Conservation (phyloP, 1,139 yeast genomes). For the Ogataea hybrid region DNA sequence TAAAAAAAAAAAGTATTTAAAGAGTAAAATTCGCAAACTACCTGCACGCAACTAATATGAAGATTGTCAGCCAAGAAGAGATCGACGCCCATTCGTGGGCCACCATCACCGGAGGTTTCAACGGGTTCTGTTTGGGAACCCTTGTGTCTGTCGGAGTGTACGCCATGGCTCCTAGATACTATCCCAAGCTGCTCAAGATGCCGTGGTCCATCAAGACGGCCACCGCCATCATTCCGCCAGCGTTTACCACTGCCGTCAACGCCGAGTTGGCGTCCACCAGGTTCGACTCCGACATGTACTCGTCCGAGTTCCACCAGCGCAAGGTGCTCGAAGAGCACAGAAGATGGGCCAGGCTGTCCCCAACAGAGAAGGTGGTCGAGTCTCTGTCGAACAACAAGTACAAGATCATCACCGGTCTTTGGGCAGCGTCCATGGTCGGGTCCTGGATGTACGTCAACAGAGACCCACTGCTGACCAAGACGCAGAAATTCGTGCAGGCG, state of each 20-base stretch:
- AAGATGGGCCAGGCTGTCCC: conserved; percentile 36
- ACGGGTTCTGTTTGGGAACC: conserved; percentile 60
- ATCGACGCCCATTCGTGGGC: conserved; percentile 58
- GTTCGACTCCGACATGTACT: conserved; percentile 52
- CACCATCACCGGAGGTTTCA: conserved; percentile 56
- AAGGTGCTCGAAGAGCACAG: conserved; percentile 46
- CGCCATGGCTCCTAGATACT: conserved; percentile 39
- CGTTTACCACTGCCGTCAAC: conserved; percentile 49
- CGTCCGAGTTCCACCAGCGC: conserved; percentile 34
- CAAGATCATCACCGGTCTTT: conserved; percentile 69
- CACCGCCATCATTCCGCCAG: conserved; percentile 58
- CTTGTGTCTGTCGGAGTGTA: conserved; percentile 50
- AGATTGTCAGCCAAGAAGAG: conserved; percentile 65
- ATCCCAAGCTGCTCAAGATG: conserved; percentile 41
- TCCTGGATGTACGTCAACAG: conserved; percentile 75
- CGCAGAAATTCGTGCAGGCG: conserved; percentile 90
- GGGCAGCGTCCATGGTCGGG: conserved; percentile 88
- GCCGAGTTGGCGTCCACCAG: conserved; percentile 60
- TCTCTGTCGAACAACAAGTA: conserved; percentile 52
- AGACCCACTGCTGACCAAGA: conserved; percentile 71
- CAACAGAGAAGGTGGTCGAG: conserved; percentile 30
- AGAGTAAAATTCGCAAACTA: neutral
- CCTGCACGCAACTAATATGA: conserved; percentile 43
- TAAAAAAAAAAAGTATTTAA: neutral
- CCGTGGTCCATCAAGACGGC: conserved; percentile 59